A percentile compares a stretch with the other conserved stretches of the same genome.
Conservation (phyloP, 768 basidiomycete species). For the Chalciporus piperatus region DNA sequence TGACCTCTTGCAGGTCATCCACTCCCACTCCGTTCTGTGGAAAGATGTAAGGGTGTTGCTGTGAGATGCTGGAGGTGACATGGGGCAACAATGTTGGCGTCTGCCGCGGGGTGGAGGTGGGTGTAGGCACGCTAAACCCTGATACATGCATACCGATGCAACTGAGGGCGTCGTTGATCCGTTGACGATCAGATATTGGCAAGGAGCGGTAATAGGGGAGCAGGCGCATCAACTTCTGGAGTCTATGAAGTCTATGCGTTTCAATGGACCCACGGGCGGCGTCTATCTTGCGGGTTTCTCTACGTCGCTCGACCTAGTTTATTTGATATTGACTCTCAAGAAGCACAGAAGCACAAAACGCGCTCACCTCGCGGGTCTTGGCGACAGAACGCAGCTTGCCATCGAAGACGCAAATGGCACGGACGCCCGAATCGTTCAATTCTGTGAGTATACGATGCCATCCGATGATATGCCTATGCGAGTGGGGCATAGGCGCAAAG, state of each 20-base stretch:
- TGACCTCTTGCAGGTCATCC: constrained; percentile 14
- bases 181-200: constrained; percentile 26
- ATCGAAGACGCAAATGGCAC: constrained; percentile 77
- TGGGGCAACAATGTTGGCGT: constrained; percentile 1
- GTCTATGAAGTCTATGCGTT: constrained; percentile 51
- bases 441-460: constrained; percentile 75
- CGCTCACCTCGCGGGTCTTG: constrained; percentile 66
- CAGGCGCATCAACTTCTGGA: constrained; percentile 42
- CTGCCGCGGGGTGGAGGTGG: constrained; percentile 4
- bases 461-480: constrained; percentile 67
- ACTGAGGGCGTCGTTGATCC: constrained; percentile 27
- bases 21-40: constrained; percentile 5
- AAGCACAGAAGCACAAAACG: not conserved
- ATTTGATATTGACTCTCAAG: constrained; percentile 1
- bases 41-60: constrained; percentile 12
- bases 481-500: constrained; percentile 63
- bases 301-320: constrained; percentile 53
- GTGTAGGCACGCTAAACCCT: constrained; percentile 14
- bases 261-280: constrained; percentile 57
- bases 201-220: constrained; percentile 39
- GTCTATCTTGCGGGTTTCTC: constrained; percentile 46
- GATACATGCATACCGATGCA: constrained; percentile 12
- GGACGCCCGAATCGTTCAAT: constrained; percentile 52
- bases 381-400: constrained; percentile 64
- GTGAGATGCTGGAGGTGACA: constrained; percentile 12